Evolutionary conservation across 352 stramenopile genomes (phyloP), one percentile per base, ranked within the genome.

Genomic region (Phytophthora aleatoria): DNA sequence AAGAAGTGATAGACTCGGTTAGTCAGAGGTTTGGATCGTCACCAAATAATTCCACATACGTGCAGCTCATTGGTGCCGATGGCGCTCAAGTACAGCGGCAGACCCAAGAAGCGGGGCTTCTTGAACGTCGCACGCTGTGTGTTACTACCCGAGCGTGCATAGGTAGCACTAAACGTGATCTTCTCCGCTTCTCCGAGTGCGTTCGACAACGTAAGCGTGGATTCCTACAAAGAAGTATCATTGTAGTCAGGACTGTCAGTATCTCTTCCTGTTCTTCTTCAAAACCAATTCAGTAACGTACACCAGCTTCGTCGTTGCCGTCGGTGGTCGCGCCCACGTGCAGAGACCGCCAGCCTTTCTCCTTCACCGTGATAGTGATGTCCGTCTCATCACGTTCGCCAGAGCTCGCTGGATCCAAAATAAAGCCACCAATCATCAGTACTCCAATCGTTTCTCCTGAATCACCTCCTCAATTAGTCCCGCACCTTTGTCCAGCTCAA

Each of bases 291-390:
- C 27, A 13, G 8, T 13, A 26, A 41, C 69, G 36, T 78, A 92
- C 83, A 44, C 84, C 85, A 35, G 88, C 87, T 77, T 94, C 88
- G 56, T 95, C 88, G 54, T 87, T 91, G 39, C 86, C 89, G 45
- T 95, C 87, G 3, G 89, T 94, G 3, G 81, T 93, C 6, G 87
- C 88, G n/a, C 87, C 85, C 3, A 95, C 74, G 50, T 96, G 83
- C 43, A 97, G 72, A 52, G 88, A 91, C 7, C 87, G 76, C 87
- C 90, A 96, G 67, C 77, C 73, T 64, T 92, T 95, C 50, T 97
- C 89, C 69, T 92, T 83, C 24, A 97, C 87, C 11, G 83, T 93
- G 69, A 97, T 96, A 7, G 79, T 94, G 33, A 97, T 68, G 49
- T 97, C 89, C 20, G 85, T 92, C 67, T 96, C 87, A 62, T 92